These are phyloP conservation scores for Malus hybrid DNA, from an alignment of 331 rosid genomes.

Conservation along the genomic window DNA sequence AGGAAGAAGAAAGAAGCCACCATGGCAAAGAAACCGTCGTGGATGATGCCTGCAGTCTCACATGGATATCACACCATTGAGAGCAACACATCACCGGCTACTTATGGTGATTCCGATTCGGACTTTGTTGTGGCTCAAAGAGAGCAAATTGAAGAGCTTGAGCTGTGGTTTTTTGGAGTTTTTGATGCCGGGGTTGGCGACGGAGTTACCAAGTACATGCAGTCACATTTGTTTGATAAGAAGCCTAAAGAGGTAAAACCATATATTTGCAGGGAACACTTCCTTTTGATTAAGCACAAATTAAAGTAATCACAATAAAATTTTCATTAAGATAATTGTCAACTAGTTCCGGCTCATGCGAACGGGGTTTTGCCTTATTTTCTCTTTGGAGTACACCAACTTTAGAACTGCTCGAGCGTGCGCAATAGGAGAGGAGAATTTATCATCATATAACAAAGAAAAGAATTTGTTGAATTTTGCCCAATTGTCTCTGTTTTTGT, in stretches of 20 bases:
- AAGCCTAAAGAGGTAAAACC: conserved; percentile 49
- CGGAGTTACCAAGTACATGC: conserved; percentile 52
- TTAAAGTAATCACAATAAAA: not conserved
- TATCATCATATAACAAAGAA: not conserved
- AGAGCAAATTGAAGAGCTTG: conserved; percentile 47
- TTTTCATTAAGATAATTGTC: not conserved
- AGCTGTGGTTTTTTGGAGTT: conserved; percentile 74
- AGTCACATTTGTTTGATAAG: conserved; percentile 53
- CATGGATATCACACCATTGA: conserved; percentile 58
- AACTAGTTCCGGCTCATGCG: not conserved
- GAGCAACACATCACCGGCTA: conserved; percentile 10
- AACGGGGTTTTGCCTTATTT: not conserved
- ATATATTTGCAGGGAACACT: not conserved
- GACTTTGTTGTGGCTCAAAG: conserved; percentile 69
- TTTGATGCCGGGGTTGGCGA: conserved; percentile 58
- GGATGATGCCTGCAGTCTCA: conserved; percentile 77
- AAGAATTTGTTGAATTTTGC: not conserved
- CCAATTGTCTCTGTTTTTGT: no score
- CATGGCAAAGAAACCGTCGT: conserved; percentile 32
- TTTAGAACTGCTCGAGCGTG: not conserved
- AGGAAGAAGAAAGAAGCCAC: conserved; percentile 18
- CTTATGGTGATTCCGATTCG: conserved; percentile 25
- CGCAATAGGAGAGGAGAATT: not conserved
- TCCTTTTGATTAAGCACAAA: not conserved
- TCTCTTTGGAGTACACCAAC: not conserved